A percentile compares a stretch with the other conserved stretches of the same genome.
Conservation (phyloP, 805 yeast genomes). For the Schwanniomyces yamadae region DNA sequence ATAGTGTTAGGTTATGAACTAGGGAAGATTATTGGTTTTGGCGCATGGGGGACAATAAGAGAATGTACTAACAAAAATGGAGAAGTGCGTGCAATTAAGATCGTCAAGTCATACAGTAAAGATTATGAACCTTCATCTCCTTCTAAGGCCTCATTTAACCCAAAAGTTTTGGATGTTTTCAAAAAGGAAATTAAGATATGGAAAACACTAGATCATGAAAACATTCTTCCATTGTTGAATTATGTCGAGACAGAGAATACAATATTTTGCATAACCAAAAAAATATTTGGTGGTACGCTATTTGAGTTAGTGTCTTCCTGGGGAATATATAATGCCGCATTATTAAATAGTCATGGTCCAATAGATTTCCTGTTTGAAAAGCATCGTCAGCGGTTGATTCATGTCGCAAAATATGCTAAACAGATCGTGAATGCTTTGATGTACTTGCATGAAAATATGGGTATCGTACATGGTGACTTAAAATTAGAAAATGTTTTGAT, state of each 20-base stretch:
- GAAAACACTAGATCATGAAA: constrained; percentile 63
- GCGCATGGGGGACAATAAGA: constrained; percentile 87
- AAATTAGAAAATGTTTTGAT: constrained; percentile 79
- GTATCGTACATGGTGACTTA: constrained; percentile 78
- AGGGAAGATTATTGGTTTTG: constrained; percentile 79
- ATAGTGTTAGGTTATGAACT: constrained; percentile 58
- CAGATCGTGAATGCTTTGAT: constrained; percentile 60
- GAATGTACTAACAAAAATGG: constrained; percentile 52
- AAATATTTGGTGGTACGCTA: constrained; percentile 73
- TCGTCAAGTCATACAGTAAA: constrained; percentile 39
- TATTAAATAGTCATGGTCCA: constrained; percentile 26
- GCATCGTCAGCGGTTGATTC: constrained; percentile 35
- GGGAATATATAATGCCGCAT: constrained; percentile 47
- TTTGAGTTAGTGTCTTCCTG: constrained; percentile 71
- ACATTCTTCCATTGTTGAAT: constrained; percentile 61
- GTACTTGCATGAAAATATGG: constrained; percentile 55
- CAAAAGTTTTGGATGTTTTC: constrained; percentile 55
- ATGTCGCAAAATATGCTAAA: constrained; percentile 31
- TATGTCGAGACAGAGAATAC: constrained; percentile 61
- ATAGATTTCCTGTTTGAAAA: constrained; percentile 23
- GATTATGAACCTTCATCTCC: constrained; percentile 5
- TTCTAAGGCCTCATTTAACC: constrained; percentile 29
- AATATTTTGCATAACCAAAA: constrained; percentile 70
- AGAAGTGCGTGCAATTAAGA: constrained; percentile 57
- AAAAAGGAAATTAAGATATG: constrained; percentile 74